Conservation (phyloP, 2,329 filamentous ascomycete species). For the Fusarium cyanostomum region DNA sequence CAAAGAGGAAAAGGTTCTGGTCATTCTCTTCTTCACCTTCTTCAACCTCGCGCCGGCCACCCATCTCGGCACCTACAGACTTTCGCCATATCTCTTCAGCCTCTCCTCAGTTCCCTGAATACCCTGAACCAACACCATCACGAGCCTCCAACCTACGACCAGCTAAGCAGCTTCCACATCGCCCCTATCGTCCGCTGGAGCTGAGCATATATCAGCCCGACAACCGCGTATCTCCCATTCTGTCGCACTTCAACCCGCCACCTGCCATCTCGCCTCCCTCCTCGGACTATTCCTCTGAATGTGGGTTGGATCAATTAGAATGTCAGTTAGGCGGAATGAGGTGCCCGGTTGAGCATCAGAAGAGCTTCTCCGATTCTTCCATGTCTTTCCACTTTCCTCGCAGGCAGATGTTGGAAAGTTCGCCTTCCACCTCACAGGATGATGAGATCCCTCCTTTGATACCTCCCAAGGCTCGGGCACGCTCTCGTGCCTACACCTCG, state of each 20-base stretch:
- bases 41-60: constrained; percentile 59
- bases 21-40: constrained; percentile 54
- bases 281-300: constrained; percentile 51
- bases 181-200: constrained; percentile 64
- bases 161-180: constrained; percentile 38
- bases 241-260: constrained; percentile 60
- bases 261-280: constrained; percentile 44
- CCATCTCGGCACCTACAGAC: constrained; percentile 67
- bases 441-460: constrained; percentile 48
- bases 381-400: constrained; percentile 67
- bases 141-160: constrained; percentile 37
- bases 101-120: constrained; percentile 51
- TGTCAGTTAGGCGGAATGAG: constrained; percentile 44
- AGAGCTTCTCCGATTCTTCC: constrained; percentile 56
- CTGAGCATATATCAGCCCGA: constrained; percentile 60
- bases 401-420: constrained; percentile 48
- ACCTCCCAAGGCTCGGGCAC: constrained; percentile 53
- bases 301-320: constrained; percentile 43
- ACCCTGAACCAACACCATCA: constrained; percentile 33
- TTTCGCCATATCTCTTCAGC: constrained; percentile 67
- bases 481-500: constrained; percentile 56
- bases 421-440: constrained; percentile 36
- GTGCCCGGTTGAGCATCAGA: constrained; percentile 48
- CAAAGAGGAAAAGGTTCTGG: constrained; percentile 57
- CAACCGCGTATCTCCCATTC: constrained; percentile 62